Base-by-base conservation (phyloP, 2,329 filamentous ascomycete species). In the Alternaria metachromatica region DNA sequence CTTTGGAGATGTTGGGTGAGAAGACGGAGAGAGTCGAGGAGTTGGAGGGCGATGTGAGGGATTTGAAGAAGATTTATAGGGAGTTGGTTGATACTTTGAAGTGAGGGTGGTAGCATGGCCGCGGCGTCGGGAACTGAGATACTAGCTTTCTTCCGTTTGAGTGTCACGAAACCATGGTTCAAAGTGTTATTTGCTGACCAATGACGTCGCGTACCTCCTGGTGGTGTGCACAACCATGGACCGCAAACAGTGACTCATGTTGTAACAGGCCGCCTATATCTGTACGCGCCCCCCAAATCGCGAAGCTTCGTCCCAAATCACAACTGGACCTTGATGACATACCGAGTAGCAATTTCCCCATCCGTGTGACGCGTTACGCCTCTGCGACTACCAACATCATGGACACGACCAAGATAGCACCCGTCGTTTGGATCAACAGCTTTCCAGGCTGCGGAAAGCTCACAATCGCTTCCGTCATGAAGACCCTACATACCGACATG, bases 11-110 rank as follows among this genome's bases (percentile, higher is more conserved):
- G 89, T 82, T 99, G 60, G 96, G 96, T 2, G 96, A 99, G 87
- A 97, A 97, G 87, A 97, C 93, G 80, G 96, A 99, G 84, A 84
- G 91, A 75, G 94, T 97, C 3, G 94, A 97, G 76, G 96, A 99
- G 84, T 83, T 99, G 70, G 89, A 87, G 79, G 90, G 92, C 12
- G 96, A 98, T 84, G 92, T 99, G 57, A 85, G 89, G 69, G 96
- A 99, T 84, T 86, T 99, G 78, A 99, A 99, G 84, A 91, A 90
- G 76, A 97, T 99, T 87, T 98, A 98, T 83, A 89, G 93, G 69
- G 95, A 98, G 77, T 82, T 99, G 79, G 62, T 61, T 6, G 58
- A 64, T 62, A 62, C 62, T 11, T 9, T 61, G 13, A 57, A 62
- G 21, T 60, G 33, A 55, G 3, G 33, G 13, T 12, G 33, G 8